A percentile compares a stretch with the other conserved stretches of the same genome.
Evolutionary conservation across 805 yeast genomes (phyloP).

Genomic region (Saturnispora saitoi): DNA sequence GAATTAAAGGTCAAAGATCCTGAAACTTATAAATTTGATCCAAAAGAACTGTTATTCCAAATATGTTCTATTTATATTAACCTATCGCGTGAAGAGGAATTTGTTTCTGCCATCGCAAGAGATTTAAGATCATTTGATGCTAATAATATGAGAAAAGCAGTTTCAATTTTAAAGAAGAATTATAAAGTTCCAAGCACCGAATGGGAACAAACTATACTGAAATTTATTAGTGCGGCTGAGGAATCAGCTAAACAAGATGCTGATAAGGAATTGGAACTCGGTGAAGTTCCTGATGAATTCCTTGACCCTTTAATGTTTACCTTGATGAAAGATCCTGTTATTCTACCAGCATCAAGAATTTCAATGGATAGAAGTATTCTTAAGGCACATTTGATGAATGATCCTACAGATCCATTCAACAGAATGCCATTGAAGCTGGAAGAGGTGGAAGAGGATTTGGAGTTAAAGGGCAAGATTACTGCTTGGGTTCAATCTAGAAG

Average conservation of each 20-base stretch:
- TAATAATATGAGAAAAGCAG: conserved; percentile 62
- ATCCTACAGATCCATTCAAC: conserved; percentile 95
- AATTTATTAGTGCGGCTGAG: conserved; percentile 63
- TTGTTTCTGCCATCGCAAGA: conserved; percentile 72
- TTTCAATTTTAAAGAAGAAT: conserved; percentile 47
- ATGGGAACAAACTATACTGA: conserved; percentile 40
- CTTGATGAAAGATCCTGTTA: conserved; percentile 92
- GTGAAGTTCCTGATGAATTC: conserved; percentile 93
- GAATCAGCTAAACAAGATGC: conserved; percentile 52
- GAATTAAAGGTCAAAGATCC: conserved; percentile 82
- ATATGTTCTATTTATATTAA: conserved; percentile 71
- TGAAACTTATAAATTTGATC: conserved; percentile 73
- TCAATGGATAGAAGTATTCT: conserved; percentile 86
- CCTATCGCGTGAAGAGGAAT: conserved; percentile 53
- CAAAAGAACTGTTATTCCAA: conserved; percentile 58
- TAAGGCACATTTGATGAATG: conserved; percentile 87
- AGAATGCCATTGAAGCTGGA: conserved; percentile 84
- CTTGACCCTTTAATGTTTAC: conserved; percentile 96
- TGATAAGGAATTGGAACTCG: conserved; percentile 78
- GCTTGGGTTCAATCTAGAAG: conserved; percentile 44
- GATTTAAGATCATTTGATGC: conserved; percentile 86
- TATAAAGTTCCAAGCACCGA: conserved; percentile 42
- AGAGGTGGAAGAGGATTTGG: conserved; percentile 75
- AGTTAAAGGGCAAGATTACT: conserved; percentile 51
- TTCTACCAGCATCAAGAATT: conserved; percentile 78